A percentile compares a stretch with the other conserved stretches of the same genome.
These are phyloP conservation scores for Lachancea cidri DNA, from an alignment of 805 yeast genomes.

Conservation along the genomic window DNA sequence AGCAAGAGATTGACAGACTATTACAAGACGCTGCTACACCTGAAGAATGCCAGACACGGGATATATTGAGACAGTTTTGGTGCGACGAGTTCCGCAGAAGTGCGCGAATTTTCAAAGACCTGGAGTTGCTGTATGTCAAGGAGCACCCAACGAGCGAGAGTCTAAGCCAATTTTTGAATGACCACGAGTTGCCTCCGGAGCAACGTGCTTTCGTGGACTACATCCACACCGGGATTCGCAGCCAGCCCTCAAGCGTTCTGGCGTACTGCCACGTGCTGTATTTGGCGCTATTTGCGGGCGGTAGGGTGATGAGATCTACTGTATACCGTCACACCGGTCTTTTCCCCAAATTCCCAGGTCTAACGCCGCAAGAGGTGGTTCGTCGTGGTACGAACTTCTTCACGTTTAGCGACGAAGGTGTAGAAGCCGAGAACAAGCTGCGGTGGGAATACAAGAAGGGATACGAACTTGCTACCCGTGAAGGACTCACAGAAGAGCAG, in stretches of 20 bases:
- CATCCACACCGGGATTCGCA: constrained; percentile 47
- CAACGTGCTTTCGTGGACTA: constrained; percentile 62
- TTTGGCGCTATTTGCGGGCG: constrained; percentile 84
- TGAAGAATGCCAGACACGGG: constrained; percentile 42
- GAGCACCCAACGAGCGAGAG: constrained; percentile 24
- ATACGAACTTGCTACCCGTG: constrained; percentile 72
- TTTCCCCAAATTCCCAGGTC: constrained; percentile 69
- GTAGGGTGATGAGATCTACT: constrained; percentile 63
- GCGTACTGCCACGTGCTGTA: constrained; percentile 86
- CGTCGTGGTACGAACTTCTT: constrained; percentile 62
- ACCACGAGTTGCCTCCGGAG: constrained; percentile 39
- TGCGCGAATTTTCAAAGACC: constrained; percentile 51
- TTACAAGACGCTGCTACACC: constrained; percentile 52
- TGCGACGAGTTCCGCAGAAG: constrained; percentile 65
- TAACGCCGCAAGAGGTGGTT: constrained; percentile 58
- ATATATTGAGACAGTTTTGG: constrained; percentile 56
- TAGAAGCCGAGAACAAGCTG: constrained; percentile 59
- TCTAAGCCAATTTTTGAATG: constrained; percentile 6
- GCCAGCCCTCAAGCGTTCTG: constrained; percentile 64
- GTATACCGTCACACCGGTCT: constrained; percentile 61
- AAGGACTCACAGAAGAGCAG: constrained; percentile 61
- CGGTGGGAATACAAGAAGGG: constrained; percentile 66
- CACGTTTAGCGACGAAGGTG: constrained; percentile 49
- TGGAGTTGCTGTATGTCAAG: constrained; percentile 60
- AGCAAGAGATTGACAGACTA: constrained; percentile 45